Base-by-base conservation (phyloP, 495 filamentous ascomycete species). In the Chaetomidium leptoderma region DNA sequence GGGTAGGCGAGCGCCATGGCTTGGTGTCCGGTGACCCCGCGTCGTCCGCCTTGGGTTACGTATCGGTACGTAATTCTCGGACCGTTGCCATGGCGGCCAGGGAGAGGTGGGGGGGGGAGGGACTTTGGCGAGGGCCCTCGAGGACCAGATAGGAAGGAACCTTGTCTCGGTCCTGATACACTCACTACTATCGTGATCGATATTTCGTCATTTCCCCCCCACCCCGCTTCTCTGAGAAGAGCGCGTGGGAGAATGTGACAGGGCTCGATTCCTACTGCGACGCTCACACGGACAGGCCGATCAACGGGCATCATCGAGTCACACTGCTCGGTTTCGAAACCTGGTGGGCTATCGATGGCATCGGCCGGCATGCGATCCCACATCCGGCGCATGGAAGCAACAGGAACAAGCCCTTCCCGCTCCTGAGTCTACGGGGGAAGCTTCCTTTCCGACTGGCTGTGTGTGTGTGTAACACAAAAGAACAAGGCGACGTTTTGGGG, bases 1-100 rank as follows among this genome's bases (percentile, higher is more conserved):
- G 14, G 29, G 8, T n/a, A 16, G 43, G 19, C 29, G 29, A 54
- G 33, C 39, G 30, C 50, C n/a, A n/a, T 40, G 23, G 16, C 24
- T 53, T 33, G n/a, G n/a, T n/a, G 57, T n/a, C 19, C 57, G 57
- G 51, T 46, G 57, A 54, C 32, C 50, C 57, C 43, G 50, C 23
- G 7, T 16, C n/a, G 6, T 24, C 29, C 24, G 26, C 7, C 21
- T 21, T 36, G 9, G n/a, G 21, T n/a, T 8, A 32, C 17, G 13
- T 30, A 17, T 17, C 29, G 40, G 49, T 39, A 50, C 35, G 49
- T 33, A 52, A 52, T 42, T 42, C 26, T 23, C 19, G 32, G n/a
- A 14, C 45, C 45, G 45, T 48, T 48, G 45, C 45, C 45, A 14
- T 48, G 45, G 45, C 29, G 45, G n/a, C 32, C 17, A 2, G 39